Evolutionary conservation across 176 grass and related monocot genomes (phyloP).

Genomic region (Bothriochloa decipiens): DNA sequence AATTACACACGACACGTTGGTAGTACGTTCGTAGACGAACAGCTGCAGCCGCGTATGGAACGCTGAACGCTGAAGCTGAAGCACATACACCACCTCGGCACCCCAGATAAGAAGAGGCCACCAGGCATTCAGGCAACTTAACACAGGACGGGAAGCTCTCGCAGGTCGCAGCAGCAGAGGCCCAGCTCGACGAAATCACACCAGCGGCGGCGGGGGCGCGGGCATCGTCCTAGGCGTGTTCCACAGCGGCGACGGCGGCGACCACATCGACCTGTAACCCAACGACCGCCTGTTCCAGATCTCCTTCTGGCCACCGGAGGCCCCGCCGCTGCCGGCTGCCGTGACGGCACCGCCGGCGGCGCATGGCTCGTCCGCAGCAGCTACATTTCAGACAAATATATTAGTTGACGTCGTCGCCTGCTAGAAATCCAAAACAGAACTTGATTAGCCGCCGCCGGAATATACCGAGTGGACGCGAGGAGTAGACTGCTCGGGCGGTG

Average conservation of each 20-base stretch:
- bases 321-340: background rate
- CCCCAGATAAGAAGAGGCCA: too few relatives aligned
- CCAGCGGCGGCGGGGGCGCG: background rate
- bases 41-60: too few relatives aligned
- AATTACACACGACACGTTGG: too few relatives aligned
- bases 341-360: background rate
- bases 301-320: background rate
- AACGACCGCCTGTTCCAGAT: constrained; percentile 12
- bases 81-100: too few relatives aligned
- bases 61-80: too few relatives aligned
- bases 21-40: too few relatives aligned
- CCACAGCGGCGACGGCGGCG: constrained; percentile 2
- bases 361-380: background rate
- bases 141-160: background rate
- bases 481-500: background rate
- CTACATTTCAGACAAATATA: background rate
- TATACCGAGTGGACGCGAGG: constrained; percentile 20
- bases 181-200: background rate
- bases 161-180: background rate
- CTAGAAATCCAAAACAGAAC: background rate
- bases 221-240: background rate
- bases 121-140: too few relatives aligned
- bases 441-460: background rate
- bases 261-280: background rate
- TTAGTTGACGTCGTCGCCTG: background rate